phyloP scores from a whole-genome alignment of 108 stramenopile genomes.

The Aureococcus anophagefferens region DNA sequence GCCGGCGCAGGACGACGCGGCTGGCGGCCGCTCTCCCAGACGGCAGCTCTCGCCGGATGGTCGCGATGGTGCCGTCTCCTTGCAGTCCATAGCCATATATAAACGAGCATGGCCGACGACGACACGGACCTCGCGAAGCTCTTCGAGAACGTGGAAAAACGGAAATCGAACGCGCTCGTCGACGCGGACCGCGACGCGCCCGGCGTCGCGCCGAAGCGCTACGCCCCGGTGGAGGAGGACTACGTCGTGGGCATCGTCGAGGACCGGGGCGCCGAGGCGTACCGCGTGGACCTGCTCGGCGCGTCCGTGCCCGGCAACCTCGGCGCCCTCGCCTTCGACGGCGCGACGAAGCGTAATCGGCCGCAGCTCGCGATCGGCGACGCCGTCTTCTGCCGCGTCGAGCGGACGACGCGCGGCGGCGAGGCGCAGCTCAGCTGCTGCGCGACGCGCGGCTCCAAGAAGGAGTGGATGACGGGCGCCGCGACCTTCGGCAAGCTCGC shows the following conservation, averaged over 20 bases:
- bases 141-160: too few species aligned
- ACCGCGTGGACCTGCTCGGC: neutral
- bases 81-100: too few species aligned
- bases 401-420: neutral
- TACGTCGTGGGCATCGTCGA: neutral
- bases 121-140: too few species aligned
- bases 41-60: too few species aligned
- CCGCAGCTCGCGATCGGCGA: neutral
- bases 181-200: too few species aligned
- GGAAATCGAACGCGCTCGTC: too few species aligned
- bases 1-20: too few species aligned
- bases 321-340: neutral
- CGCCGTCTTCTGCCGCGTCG: neutral
- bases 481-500: neutral
- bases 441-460: neutral
- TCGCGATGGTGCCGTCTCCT: too few species aligned
- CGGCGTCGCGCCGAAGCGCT: too few species aligned
- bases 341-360: neutral
- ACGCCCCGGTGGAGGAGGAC: neutral
- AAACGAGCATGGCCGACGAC: too few species aligned
- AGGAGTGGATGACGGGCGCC: neutral
- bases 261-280: neutral
- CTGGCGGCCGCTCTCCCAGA: too few species aligned
- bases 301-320: neutral
- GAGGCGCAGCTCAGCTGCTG: neutral